Evolutionary conservation across 345 rosid species (phyloP), one percentile per base, ranked within the genome.

Genomic region (Dipteronia sinensis): DNA sequence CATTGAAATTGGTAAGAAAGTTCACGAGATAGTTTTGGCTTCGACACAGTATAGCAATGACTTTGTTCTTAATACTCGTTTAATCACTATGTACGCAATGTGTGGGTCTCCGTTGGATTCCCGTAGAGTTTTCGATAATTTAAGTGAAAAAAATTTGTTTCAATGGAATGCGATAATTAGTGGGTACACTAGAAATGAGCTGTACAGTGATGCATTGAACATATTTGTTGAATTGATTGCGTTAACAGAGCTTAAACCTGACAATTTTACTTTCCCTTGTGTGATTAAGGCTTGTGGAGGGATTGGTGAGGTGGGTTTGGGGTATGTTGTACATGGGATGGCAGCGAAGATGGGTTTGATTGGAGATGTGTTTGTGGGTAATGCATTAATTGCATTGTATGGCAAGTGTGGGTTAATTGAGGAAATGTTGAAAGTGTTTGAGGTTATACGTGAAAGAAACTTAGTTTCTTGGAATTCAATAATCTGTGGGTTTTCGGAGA

Each of bases 391-490:
- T 12, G 82, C 89, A 7, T 81, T 88, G 82, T 92, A 92, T 73
- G 92, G 90, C 58, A 84, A 83, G 71, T 89, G 81, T 72, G 87
- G 88, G 29, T 77, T 70, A 65, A 85, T 87, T 47, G 75, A 82
- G 51, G 84, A 83, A 7, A 89, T 91, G 22, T 29, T 77, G 61
- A 80, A 81, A 59, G 71, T 87, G 72, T 90, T 90, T 27, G 86
- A 86, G 23, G 38, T 55, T 73, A 87, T 89, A 88, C 83, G 90
- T 20, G 76, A 79, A 27, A 90, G 83, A 63, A 90, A 85, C 81
- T 81, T 86, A 80, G 88, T 92, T 80, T 87, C 97, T 0, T 92
- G 97, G 94, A 90, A 92, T 81, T 87, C 94, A 1, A 78, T 92
- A 42, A 81, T 90, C 82, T 79, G 69, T 65, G 90, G 79, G 10